Evolutionary conservation across 2,329 filamentous ascomycete genomes (phyloP), one percentile per base, ranked within the genome.

Genomic region (Phialophora verrucosa): DNA sequence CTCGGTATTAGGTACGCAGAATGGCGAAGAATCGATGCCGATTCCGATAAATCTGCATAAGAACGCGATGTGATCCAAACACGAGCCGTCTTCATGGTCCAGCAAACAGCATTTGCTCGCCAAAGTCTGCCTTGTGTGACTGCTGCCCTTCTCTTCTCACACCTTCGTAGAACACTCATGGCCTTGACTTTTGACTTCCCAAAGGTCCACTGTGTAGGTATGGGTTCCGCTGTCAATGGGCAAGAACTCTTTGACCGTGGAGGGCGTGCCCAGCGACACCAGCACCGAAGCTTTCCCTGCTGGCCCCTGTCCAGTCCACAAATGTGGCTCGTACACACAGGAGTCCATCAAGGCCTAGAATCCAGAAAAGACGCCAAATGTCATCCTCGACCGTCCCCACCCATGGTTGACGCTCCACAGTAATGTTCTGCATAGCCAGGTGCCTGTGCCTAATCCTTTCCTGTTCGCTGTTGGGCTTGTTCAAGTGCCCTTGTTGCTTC

Each of bases 371-470:
- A 44, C 20, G 63, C 57, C 63, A 56, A 49, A 27, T 54, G 47
- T 54, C 57, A 59, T 35, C 56, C 51, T 47, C 63, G 32, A 27
- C 49, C 58, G 25, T 49, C 59, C 23, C 50, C 12, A 55, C 51
- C 44, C 57, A 51, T 53, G 42, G 58, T 63, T 58, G 61, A 29
- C 61, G 47, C 63, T 65, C 63, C 63, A 65, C 63, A 35, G 54
- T 62, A 51, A 51, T 51, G 63, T 65, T 62, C 59, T 65, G 63
- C 63, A 65, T 65, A 32, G 58, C 51, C 56, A 57, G 31, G 49
- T 32, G 63, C 57, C 63, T 61, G 63, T 61, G 63, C 58, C 63
- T 65, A 53, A 42, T 64, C 60, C 60, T 47, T 50, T 62, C 50
- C 58, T 23, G 35, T 32, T 59, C 56, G 31, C 31, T 38, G 31